A percentile compares a stretch with the other conserved stretches of the same genome.
phyloP scores from a whole-genome alignment of 306 rosid species.

The Leucaena leucocephala region DNA sequence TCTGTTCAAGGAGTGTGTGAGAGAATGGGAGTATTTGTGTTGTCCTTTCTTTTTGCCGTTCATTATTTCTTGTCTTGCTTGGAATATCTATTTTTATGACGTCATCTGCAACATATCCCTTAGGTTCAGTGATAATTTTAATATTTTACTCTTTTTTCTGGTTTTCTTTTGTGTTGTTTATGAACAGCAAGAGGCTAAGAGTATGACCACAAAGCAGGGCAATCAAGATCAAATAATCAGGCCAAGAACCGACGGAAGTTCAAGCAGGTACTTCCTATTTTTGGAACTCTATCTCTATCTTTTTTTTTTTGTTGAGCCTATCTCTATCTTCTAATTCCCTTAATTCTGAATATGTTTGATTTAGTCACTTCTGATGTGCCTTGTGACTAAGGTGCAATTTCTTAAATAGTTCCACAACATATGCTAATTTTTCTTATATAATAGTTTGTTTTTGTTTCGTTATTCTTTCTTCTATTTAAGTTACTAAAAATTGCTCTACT shows the following conservation, averaged over 20 bases:
- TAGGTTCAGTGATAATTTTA: conserved; percentile 32
- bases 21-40: neutral
- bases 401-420: conserved; percentile 20
- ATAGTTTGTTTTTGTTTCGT: neutral
- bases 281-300: conserved; percentile 2
- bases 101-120: conserved; percentile 24
- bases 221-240: conserved; percentile 42
- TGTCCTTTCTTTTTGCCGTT: neutral
- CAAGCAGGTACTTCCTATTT: conserved; percentile 58
- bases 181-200: conserved; percentile 74
- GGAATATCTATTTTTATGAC: conserved; percentile 20
- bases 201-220: conserved; percentile 49
- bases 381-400: conserved; percentile 26
- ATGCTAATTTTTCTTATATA: neutral
- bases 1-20: neutral
- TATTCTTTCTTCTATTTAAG: conserved; percentile 14
- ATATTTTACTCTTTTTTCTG: conserved; percentile 27
- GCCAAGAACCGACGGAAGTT: conserved; percentile 49
- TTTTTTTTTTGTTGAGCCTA: neutral
- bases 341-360: neutral
- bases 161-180: conserved; percentile 10
- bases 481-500: conserved; percentile 20
- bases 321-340: neutral
- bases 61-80: neutral
- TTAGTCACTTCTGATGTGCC: conserved; percentile 27